Percentiles rank a stretch among this genome's conserved stretches.
Conservation (phyloP, 2,329 filamentous ascomycete genomes). For the Arthrobotrys iridis region DNA sequence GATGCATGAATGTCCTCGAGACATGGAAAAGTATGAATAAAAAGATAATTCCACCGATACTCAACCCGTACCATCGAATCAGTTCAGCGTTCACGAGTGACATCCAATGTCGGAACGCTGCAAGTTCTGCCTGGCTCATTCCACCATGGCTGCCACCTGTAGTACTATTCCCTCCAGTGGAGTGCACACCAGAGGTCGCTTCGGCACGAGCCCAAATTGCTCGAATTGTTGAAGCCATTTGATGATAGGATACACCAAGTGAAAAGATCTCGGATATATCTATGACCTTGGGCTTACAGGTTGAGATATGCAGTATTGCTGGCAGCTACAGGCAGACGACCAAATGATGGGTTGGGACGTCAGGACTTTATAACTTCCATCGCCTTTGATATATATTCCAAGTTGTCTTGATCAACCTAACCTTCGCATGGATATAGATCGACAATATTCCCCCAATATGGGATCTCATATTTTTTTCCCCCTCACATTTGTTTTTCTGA, state of each 20-base stretch:
- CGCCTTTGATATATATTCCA: not conserved
- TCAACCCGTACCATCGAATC: slow-evolving; percentile 49
- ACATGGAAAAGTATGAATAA: slow-evolving; percentile 56
- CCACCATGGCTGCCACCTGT: slow-evolving; percentile 2
- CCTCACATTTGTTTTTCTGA: not conserved
- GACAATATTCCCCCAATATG: slow-evolving; percentile 46
- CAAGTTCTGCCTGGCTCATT: slow-evolving; percentile 22
- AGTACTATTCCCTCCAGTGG: slow-evolving; percentile 1
- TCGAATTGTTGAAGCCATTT: slow-evolving; percentile 31
- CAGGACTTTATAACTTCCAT: slow-evolving; percentile 14
- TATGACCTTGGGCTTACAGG: slow-evolving; percentile 4
- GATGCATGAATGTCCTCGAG: slow-evolving; percentile 55
- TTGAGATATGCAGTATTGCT: slow-evolving; percentile 8
- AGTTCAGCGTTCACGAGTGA: slow-evolving; percentile 30
- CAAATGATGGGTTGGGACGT: slow-evolving; percentile 2
- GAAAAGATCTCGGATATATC: slow-evolving; percentile 1
- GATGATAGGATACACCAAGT: slow-evolving; percentile 13
- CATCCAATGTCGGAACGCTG: slow-evolving; percentile 44
- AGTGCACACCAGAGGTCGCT: slow-evolving; percentile 4
- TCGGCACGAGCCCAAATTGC: slow-evolving; percentile 40
- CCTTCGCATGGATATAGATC: slow-evolving; percentile 26
- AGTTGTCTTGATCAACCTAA: slow-evolving; percentile 16
- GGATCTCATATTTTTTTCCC: slow-evolving; percentile 8
- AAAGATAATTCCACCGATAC: slow-evolving; percentile 50
- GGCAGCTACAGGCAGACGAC: not conserved